phyloP scores from a whole-genome alignment of 208 protist species.

The Blastocrithidia nonstop region DNA sequence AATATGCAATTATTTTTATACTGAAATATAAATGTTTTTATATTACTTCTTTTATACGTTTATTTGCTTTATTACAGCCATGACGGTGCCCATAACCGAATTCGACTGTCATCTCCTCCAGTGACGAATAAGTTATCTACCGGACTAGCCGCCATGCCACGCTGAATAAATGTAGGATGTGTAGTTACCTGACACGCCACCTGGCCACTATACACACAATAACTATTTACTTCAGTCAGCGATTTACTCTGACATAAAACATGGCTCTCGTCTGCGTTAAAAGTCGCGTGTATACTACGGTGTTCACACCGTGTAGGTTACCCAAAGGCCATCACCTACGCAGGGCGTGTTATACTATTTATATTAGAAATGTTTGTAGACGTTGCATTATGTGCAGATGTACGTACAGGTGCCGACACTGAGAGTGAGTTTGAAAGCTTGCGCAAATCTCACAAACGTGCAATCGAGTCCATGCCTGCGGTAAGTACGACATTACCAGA shows the following conservation, averaged over 20 bases:
- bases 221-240: conserved; percentile 36
- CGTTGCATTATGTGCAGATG: too few species aligned
- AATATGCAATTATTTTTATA: too few species aligned
- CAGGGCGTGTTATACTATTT: conserved; percentile 4
- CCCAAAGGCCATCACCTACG: conserved; percentile 65
- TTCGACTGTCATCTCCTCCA: conserved; percentile 64
- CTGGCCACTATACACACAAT: conserved; percentile 60
- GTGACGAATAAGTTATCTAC: conserved; percentile 42
- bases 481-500: conserved; percentile 67
- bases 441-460: conserved; percentile 74
- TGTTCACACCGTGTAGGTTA: conserved; percentile 51
- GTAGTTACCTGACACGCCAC: conserved; percentile 30
- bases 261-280: conserved; percentile 60
- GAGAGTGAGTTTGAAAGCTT: conserved; percentile 5
- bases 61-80: conserved; percentile 15
- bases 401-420: too few species aligned
- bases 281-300: conserved; percentile 54
- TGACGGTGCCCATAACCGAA: conserved; percentile 68
- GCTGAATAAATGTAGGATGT: conserved; percentile 43
- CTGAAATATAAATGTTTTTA: conserved; percentile 1
- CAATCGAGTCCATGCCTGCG: conserved; percentile 67
- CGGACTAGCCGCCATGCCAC: conserved; percentile 28
- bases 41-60: not conserved
- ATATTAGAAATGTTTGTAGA: conserved; percentile 1
- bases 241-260: conserved; percentile 47